Evolutionary conservation across 2,329 filamentous ascomycete genomes (phyloP).

Genomic region (Lanzia echinophila): DNA sequence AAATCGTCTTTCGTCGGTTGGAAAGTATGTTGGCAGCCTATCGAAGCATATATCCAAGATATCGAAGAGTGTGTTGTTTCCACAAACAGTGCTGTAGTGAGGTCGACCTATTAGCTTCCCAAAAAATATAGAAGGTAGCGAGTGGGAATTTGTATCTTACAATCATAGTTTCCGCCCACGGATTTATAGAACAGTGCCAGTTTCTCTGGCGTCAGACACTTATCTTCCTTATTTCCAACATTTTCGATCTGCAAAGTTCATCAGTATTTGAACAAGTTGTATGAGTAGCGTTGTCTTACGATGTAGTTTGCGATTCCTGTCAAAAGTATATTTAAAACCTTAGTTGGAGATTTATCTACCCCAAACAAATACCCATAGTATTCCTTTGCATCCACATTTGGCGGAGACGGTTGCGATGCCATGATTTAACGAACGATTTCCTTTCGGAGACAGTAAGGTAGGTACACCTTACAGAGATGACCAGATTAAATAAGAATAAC

Average conservation of each 20-base stretch:
- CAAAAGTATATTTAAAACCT: conserved; percentile 60
- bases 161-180: conserved; percentile 70
- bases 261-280: neutral
- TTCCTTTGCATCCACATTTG: conserved; percentile 22
- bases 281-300: conserved; percentile 44
- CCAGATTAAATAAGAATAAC: neutral
- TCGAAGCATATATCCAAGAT: conserved; percentile 85
- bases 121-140: neutral
- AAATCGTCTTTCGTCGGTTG: conserved; percentile 68
- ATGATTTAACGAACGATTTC: neutral
- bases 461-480: neutral
- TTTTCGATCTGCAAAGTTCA: conserved; percentile 42
- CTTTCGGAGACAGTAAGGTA: conserved; percentile 5
- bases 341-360: conserved; percentile 59
- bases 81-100: conserved; percentile 60
- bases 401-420: conserved; percentile 13
- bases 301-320: conserved; percentile 63
- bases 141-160: conserved; percentile 31
- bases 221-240: conserved; percentile 50
- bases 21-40: conserved; percentile 84
- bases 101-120: conserved; percentile 14
- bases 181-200: conserved; percentile 70
- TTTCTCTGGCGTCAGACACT: conserved; percentile 56
- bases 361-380: conserved; percentile 63
- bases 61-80: conserved; percentile 66